phyloP scores from a whole-genome alignment of 495 filamentous ascomycete genomes.

The Pseudomonodictys pantanalensis region DNA sequence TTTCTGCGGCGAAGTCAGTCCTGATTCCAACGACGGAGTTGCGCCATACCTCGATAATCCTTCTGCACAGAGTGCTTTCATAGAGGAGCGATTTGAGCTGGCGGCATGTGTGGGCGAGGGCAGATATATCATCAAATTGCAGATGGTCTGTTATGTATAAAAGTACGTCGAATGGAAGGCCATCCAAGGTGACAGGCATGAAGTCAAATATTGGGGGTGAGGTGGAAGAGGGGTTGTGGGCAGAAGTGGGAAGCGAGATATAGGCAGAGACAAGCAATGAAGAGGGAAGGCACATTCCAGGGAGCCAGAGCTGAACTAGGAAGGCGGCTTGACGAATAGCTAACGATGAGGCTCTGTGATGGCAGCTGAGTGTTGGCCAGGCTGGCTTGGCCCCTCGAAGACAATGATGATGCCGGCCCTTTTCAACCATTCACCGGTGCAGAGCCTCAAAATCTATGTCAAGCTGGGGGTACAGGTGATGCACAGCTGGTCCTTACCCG shows the following conservation, averaged over 20 bases:
- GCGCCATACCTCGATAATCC: slow-evolving; percentile 55
- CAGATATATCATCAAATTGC: slow-evolving; percentile 51
- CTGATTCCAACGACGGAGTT: slow-evolving; percentile 2
- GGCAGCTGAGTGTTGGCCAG: no score
- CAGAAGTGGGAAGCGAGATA: neutral
- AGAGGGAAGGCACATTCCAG: no score
- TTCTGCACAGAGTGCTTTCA: slow-evolving; percentile 61
- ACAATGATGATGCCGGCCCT: no score
- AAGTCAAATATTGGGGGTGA: neutral
- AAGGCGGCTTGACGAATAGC: no score
- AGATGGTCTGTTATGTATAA: slow-evolving; percentile 40
- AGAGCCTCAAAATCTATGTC: no score
- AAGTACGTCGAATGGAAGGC: slow-evolving; percentile 39
- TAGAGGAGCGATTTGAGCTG: slow-evolving; percentile 53
- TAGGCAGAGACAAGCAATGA: neutral
- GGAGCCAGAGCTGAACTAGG: no score
- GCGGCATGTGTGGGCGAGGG: slow-evolving; percentile 51
- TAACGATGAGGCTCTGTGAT: neutral
- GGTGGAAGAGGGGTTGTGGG: neutral
- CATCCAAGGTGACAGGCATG: slow-evolving; percentile 36
- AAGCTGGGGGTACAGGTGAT: no score
- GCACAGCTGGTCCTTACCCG: no score
- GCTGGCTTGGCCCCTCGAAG: no score
- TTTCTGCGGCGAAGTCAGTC: slow-evolving; percentile 42
- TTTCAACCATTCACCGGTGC: no score